Conservation (phyloP, 225 moss, liverwort and hornwort species). For the Antitrichia curtipendula region DNA sequence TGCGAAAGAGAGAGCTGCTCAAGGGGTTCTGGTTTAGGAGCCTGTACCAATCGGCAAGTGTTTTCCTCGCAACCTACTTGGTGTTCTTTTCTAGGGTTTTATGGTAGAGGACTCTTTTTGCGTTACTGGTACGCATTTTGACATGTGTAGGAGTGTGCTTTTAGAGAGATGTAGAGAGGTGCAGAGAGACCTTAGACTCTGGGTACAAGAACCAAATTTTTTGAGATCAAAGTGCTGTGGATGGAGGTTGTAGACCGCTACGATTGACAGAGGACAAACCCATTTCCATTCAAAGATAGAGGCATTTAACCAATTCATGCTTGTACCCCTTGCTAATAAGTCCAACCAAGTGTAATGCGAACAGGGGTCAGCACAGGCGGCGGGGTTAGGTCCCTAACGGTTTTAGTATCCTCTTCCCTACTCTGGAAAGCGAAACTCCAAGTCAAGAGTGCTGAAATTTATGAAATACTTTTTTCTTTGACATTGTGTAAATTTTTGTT, state of each 20-base stretch:
- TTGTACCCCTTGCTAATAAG: background rate
- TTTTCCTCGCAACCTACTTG: background rate
- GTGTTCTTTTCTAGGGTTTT: background rate
- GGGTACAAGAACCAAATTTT: background rate
- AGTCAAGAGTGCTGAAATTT: background rate
- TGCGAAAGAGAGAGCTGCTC: slow-evolving; percentile 54
- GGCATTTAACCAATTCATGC: background rate
- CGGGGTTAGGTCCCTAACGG: background rate
- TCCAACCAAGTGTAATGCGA: background rate
- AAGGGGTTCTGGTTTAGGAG: slow-evolving; percentile 73
- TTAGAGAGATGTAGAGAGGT: background rate
- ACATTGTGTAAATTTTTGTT: background rate
- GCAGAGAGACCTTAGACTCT: background rate
- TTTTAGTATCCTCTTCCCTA: background rate
- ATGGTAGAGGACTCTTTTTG: background rate
- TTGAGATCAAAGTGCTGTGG: background rate
- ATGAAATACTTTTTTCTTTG: background rate
- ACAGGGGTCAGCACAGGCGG: background rate
- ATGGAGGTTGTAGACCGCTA: background rate
- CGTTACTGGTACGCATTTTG: background rate
- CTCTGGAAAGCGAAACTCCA: background rate
- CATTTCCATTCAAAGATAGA: background rate
- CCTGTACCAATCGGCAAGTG: background rate
- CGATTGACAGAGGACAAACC: background rate
- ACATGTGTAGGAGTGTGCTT: background rate